Percentiles rank a stretch among this genome's conserved stretches.
phyloP scores from a whole-genome alignment of 148 eudicot species.

The Camellia granthamiana region DNA sequence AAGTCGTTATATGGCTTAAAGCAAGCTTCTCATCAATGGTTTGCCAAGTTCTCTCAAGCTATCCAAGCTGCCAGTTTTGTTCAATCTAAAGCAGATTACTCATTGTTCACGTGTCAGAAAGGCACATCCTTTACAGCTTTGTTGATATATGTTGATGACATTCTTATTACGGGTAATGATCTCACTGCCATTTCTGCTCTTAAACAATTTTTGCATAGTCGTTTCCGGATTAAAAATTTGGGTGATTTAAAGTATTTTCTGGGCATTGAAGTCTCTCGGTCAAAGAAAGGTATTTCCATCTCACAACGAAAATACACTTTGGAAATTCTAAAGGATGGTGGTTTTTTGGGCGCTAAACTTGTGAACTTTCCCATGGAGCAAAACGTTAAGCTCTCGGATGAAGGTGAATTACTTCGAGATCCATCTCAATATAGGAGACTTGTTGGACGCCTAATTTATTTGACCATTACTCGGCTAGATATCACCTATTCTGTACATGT shows the following conservation, averaged over 20 bases:
- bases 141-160: neutral
- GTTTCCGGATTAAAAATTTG: neutral
- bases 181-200: neutral
- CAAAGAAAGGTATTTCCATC: neutral
- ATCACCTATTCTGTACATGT: neutral
- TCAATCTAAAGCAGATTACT: neutral
- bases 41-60: neutral
- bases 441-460: neutral
- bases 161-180: neutral
- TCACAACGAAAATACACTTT: neutral
- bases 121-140: neutral
- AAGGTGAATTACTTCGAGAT: neutral
- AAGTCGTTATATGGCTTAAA: neutral
- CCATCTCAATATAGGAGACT: neutral
- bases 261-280: neutral
- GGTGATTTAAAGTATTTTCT: neutral
- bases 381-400: neutral
- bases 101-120: neutral
- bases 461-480: neutral
- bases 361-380: neutral
- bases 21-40: neutral
- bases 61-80: neutral
- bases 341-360: neutral
- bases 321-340: neutral
- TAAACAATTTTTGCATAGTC: neutral